Evolutionary conservation across 768 basidiomycete species (phyloP).

Genomic region (Asterophora parasitica): DNA sequence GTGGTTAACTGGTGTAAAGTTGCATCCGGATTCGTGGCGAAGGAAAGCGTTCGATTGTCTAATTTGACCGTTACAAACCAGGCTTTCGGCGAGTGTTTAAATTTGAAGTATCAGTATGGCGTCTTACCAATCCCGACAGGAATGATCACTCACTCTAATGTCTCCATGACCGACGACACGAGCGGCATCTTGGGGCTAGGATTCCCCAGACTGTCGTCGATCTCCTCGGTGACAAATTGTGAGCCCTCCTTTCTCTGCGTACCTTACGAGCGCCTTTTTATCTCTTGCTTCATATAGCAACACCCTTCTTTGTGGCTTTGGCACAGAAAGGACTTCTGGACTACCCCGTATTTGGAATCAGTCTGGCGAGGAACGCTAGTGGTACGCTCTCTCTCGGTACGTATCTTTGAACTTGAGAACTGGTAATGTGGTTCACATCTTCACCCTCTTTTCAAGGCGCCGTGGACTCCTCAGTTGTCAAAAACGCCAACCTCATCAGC

Average conservation of each 20-base stretch:
- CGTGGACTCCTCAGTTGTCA: conserved; percentile 65
- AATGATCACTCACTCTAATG: conserved; percentile 55
- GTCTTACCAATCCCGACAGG: conserved; percentile 31
- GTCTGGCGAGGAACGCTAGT: conserved; percentile 50
- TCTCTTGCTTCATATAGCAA: conserved; percentile 37
- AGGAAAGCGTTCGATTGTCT: conserved; percentile 56
- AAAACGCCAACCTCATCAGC: conserved; percentile 50
- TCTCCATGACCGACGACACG: conserved; percentile 55
- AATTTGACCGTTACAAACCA: conserved; percentile 59
- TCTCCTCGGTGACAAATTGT: conserved; percentile 50
- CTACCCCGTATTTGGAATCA: conserved; percentile 76
- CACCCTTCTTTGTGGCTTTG: conserved; percentile 62
- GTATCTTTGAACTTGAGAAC: conserved; percentile 23
- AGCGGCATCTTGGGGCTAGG: conserved; percentile 76
- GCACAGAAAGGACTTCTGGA: conserved; percentile 59
- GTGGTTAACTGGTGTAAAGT: conserved; percentile 29
- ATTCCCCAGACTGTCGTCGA: conserved; percentile 67
- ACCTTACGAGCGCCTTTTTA: not conserved
- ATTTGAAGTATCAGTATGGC: not conserved
- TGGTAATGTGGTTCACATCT: not conserved
- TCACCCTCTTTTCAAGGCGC: conserved; percentile 45
- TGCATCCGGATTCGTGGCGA: conserved; percentile 66
- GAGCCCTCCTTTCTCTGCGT: not conserved
- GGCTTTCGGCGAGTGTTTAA: conserved; percentile 52
- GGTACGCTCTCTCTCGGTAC: conserved; percentile 66